Conservation (phyloP, 176 grass and related monocot species). For the Rhynchospora tenuis region DNA sequence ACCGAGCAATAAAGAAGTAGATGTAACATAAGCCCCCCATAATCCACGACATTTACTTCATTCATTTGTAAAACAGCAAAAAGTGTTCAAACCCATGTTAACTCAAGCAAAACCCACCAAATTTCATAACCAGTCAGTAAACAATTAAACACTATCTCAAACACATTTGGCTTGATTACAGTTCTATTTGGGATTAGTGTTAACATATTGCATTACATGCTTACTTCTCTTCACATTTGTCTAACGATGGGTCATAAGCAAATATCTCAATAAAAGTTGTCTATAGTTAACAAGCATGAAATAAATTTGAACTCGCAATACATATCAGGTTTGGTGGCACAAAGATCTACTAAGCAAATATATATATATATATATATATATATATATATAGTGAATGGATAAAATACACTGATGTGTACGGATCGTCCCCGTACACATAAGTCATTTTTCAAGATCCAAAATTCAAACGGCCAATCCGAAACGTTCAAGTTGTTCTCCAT, state of each 20-base stretch:
- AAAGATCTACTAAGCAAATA: neutral
- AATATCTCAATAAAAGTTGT: neutral
- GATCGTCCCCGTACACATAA: too few species aligned
- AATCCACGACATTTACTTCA: neutral
- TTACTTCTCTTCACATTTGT: neutral
- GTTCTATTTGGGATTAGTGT: too few species aligned
- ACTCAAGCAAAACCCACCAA: neutral
- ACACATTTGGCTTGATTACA: neutral
- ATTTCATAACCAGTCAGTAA: neutral
- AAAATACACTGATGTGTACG: too few species aligned
- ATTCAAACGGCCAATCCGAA: too few species aligned
- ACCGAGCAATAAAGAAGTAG: neutral
- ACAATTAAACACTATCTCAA: neutral
- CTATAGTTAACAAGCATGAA: neutral
- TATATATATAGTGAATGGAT: too few species aligned
- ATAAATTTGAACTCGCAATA: neutral
- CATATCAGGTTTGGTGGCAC: neutral
- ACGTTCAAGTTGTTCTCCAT: too few species aligned
- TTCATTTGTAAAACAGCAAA: neutral
- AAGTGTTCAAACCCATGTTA: neutral
- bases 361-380: too few species aligned
- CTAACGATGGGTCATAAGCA: neutral
- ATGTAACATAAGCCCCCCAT: neutral
- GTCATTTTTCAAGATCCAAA: too few species aligned
- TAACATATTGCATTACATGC: neutral